Conservation (phyloP, 139 green algal genomes). For the Chlorella sorokiniana region DNA sequence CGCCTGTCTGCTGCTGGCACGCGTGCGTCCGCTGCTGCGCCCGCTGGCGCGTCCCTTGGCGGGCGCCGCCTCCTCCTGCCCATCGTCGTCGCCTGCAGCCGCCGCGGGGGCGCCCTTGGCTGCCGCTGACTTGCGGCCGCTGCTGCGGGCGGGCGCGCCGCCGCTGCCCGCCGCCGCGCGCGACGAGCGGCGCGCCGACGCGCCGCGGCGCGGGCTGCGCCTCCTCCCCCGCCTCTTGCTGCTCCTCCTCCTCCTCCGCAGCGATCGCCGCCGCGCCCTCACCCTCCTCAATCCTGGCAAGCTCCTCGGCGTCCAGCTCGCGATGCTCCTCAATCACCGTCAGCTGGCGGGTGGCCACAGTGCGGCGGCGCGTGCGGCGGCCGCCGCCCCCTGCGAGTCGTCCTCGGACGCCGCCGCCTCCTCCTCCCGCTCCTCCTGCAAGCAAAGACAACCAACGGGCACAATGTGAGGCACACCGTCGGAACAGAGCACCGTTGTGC, state of each 20-base stretch:
- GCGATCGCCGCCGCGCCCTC: not conserved
- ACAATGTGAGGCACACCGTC: too few species aligned
- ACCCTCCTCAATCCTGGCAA: not conserved
- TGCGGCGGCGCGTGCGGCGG: slow-evolving; percentile 18
- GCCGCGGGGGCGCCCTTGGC: not conserved
- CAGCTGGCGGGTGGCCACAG: slow-evolving; percentile 5
- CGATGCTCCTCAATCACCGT: slow-evolving; percentile 18
- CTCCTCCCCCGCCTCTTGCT: not conserved
- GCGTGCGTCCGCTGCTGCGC: slow-evolving; percentile 7
- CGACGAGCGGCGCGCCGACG: not conserved
- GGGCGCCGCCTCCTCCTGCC: not conserved
- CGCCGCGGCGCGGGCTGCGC: not conserved
- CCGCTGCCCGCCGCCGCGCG: not conserved
- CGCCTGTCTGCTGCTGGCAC: slow-evolving; percentile 7
- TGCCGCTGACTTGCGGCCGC: not conserved
- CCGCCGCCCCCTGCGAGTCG: slow-evolving; percentile 1
- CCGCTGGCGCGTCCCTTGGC: slow-evolving; percentile 10
- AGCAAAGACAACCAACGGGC: not conserved
- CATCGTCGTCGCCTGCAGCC: not conserved
- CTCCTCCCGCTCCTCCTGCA: slow-evolving; percentile 1
- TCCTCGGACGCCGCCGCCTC: slow-evolving; percentile 6
- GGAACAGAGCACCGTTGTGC: too few species aligned
- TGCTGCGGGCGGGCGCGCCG: not conserved
- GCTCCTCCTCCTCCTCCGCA: not conserved
- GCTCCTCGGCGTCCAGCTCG: slow-evolving; percentile 3